Evolutionary conservation across 352 stramenopile genomes (phyloP), one percentile per base, ranked within the genome.

Genomic region (Pythium aquatile): DNA sequence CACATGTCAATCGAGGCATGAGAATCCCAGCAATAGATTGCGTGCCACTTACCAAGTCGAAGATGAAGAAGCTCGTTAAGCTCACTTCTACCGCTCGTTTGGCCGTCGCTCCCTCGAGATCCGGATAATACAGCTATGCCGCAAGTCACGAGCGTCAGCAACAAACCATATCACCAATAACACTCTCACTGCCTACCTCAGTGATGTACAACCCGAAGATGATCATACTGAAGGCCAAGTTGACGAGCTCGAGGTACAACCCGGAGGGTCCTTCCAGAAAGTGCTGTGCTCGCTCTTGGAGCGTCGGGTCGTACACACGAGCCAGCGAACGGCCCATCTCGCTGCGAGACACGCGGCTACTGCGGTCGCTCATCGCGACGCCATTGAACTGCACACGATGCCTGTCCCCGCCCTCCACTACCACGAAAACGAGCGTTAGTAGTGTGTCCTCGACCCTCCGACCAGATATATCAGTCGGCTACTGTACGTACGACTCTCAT

Each of bases 171-270:
- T 39, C 1, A 37, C 16, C 5, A 29, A 24, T n/a, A 29, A 33
- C n/a, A 14, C 30, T 29, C 20, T n/a, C 7, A 1, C 26, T 16
- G 8, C 0, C 58, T 47, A 87, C 79, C 74, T 89, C 76, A 5
- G 75, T 70, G 42, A 91, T 75, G 55, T 91, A 89, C 17, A 83
- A 61, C 5, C 69, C 61, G 48, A 88, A 89, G 32, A 87, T 86
- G 44, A 86, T 51, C 56, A 86, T 70, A 55, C 79, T 91, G 17
- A 87, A 78, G 14, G 64, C 54, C 20, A 88, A 81, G 54, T 91
- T 91, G 35, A 75, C 52, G 3, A 87, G 32, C 60, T 91, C 82
- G 26, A 88, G 56, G 39, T 73, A 80, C 4, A 89, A 40, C 14
- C 82, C 82, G 20, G 60, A 73, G 5, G 48, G 63, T 2, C 77